These are phyloP conservation scores for Geum urbanum DNA, from an alignment of 306 rosid genomes.

Conservation along the genomic window DNA sequence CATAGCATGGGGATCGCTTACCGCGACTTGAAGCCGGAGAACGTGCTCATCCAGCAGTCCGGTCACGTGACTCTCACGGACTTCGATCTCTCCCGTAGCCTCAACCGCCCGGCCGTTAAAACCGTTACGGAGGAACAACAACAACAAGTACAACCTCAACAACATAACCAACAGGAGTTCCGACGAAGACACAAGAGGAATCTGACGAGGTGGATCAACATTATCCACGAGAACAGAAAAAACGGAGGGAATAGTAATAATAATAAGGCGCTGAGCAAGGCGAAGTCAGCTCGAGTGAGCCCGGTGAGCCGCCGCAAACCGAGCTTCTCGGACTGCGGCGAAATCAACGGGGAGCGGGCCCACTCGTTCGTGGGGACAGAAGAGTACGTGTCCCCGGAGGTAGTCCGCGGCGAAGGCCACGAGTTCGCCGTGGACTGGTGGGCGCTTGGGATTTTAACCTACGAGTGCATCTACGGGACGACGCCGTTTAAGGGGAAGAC, in stretches of 20 bases:
- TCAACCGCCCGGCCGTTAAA: constrained; percentile 35
- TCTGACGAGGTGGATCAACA: constrained; percentile 46
- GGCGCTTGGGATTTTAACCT: constrained; percentile 71
- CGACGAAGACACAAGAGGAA: constrained; percentile 39
- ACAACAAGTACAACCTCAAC: too few species aligned
- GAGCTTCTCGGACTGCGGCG: constrained; percentile 38
- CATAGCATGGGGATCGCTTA: constrained; percentile 73
- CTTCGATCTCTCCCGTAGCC: constrained; percentile 76
- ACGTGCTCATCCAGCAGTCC: constrained; percentile 72
- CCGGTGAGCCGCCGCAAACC: constrained; percentile 64
- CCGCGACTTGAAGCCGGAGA: constrained; percentile 93
- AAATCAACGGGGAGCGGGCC: constrained; percentile 52
- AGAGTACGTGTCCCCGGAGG: constrained; percentile 92
- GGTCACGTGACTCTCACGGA: constrained; percentile 97
- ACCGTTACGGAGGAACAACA: constrained; percentile 10
- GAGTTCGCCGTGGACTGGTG: constrained; percentile 98
- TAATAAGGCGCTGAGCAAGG: constrained; percentile 30
- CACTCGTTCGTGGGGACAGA: constrained; percentile 93
- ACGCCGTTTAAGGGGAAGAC: constrained; percentile 93
- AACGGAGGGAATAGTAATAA: too few species aligned
- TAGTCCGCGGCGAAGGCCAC: constrained; percentile 81
- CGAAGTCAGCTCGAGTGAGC: constrained; percentile 70
- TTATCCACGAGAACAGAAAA: constrained; percentile 1
- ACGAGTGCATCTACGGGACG: constrained; percentile 78
- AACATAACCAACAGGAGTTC: constrained; percentile 8